Base-by-base conservation (phyloP, 164 flowering plant genomes). In the Piper betle region DNA sequence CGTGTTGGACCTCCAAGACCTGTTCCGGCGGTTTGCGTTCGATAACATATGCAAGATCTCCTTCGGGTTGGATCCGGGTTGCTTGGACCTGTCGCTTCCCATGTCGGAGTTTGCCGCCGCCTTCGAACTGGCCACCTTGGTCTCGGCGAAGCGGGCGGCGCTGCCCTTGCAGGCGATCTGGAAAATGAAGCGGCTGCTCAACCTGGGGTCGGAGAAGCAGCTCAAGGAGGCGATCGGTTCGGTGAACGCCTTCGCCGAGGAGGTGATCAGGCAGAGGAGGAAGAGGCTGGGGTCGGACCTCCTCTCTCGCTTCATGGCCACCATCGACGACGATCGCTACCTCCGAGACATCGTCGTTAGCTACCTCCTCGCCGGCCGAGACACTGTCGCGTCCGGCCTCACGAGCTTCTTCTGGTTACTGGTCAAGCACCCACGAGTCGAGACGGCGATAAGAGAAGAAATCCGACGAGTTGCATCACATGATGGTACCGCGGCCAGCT, bases 331-430 rank as follows among this genome's bases (percentile, higher is more conserved):
- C 25, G 59, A 84, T 53, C 5, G 7, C 18, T 82, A 71, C 60
- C 57, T 87, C 3, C 61, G 87, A 53, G 91, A 87, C 67, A 83
- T 85, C 19, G 75, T 83, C 20, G 63, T 79, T 6, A 87, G 91
- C 66, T 85, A 85, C 58, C 62, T 87, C 3, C 68, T 85, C 33
- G 91, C 88, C 0, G 91, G 91, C 3, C 73, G 95, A 0, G 95
- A 87, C 70, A 81, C 88, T 0, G 76, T 82, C 4, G 80, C 91
- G 0, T 72, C 87, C 0, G 80, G 79, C 38, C 60, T 84, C 25
- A 79, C 88, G 0, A 68, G 79, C 56, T 78, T 87, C 53, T 80
- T 87, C 69, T 81, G 78, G 80, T 65, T 83, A 9, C 2, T 85
- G 33, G 55, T 77, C 0, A 60, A 68, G 1, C 66, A 83, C 58